phyloP scores from a whole-genome alignment of 1,284 basidiomycete species.

The Cutaneotrichosporon daszewskae region DNA sequence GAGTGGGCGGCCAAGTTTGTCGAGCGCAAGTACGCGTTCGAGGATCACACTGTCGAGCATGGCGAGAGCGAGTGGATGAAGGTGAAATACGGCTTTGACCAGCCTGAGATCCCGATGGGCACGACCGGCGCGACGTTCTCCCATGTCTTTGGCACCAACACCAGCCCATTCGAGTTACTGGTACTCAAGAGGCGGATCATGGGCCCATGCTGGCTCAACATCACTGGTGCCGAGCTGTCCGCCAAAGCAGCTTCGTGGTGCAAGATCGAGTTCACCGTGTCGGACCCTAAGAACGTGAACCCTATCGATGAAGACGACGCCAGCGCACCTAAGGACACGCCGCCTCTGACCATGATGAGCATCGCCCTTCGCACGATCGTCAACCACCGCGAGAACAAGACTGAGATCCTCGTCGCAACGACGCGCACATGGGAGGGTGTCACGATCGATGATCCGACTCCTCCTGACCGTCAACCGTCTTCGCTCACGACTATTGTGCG shows the following conservation, averaged over 20 bases:
- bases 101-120: slow-evolving; percentile 63
- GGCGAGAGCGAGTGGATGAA: slow-evolving; percentile 86
- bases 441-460: slow-evolving; percentile 80
- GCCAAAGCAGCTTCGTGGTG: slow-evolving; percentile 87
- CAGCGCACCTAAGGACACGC: slow-evolving; percentile 70
- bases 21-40: slow-evolving; percentile 88
- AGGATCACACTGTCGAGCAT: slow-evolving; percentile 72
- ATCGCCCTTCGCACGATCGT: slow-evolving; percentile 85
- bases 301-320: slow-evolving; percentile 71
- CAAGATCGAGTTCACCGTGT: slow-evolving; percentile 81
- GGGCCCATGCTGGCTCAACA: slow-evolving; percentile 95
- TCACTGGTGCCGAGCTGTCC: slow-evolving; percentile 68
- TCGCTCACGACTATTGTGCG: slow-evolving; percentile 84
- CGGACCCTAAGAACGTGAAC: slow-evolving; percentile 80
- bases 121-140: slow-evolving; percentile 77
- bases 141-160: slow-evolving; percentile 86
- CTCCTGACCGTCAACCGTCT: slow-evolving; percentile 77
- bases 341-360: slow-evolving; percentile 87
- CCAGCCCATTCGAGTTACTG: slow-evolving; percentile 89
- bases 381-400: slow-evolving; percentile 88
- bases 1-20: slow-evolving; percentile 68
- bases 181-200: slow-evolving; percentile 95
- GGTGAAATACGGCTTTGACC: slow-evolving; percentile 77
- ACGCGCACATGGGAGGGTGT: slow-evolving; percentile 84
- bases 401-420: slow-evolving; percentile 83